Base-by-base conservation (phyloP, 441 rosid species). In the Populus hybrid region DNA sequence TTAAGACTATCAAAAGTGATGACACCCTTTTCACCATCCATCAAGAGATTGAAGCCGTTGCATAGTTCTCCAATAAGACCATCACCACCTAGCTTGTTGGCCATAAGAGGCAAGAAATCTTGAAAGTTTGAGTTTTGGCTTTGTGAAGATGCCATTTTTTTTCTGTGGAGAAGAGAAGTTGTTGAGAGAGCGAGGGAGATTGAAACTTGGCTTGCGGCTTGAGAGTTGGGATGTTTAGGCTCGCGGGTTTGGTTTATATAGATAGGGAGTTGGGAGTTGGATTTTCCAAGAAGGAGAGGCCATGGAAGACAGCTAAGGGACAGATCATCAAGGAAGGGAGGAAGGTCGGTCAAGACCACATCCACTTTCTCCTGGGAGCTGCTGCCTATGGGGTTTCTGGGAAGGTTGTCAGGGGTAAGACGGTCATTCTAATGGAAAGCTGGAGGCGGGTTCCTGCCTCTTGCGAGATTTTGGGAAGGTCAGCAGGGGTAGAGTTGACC, bases 61-160 rank as follows among this genome's bases (percentile, higher is more conserved):
- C 89, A 83, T 64, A 91, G 82, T 82, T 89, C 94, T 32, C 76
- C 78, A 65, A 89, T 85, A 23, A 91, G 84, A 40, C 90, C 90
- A 35, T 89, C 89, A 1, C 92, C 91, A 2, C 91, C 94, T 3
- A 91, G 85, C 81, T 89, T 89, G 73, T 85, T 80, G 5, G 89
- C 91, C 91, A 89, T 88, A 10, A 70, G 82, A 2, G 94, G 94
- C 84, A 89, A 72, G 72, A 83, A 77, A 68, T 91, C 84, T 81
- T 89, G 84, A 81, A 87, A 87, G 67, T 71, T 67, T 28, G 70
- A 46, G 69, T 72, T 61, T 11, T 65, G 72, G 36, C 30, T 80
- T 30, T 18, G 70, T 68, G 80, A 42, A 42, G 85, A 65, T 1
- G 82, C 81, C 87, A 86, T 86, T 1, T 36, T 86, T 1, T 53